Conservation (phyloP, 2,329 filamentous ascomycete species). For the Periglandula ipomoeae region DNA sequence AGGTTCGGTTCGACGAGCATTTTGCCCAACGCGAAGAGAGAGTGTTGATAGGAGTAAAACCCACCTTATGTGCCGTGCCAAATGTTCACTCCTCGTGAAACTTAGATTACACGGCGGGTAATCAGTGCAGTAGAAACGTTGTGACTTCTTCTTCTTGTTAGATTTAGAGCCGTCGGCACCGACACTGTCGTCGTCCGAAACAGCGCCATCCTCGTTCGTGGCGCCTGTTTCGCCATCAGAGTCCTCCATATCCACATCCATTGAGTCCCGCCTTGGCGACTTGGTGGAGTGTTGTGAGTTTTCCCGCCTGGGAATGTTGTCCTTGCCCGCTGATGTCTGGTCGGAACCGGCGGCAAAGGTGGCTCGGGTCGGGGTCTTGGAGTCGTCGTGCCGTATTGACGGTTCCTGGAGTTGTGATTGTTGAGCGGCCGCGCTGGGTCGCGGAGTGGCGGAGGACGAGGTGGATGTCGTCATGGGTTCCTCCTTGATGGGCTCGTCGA, state of each 20-base stretch:
- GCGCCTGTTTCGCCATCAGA: conserved; percentile 53
- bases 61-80: conserved; percentile 87
- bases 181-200: conserved; percentile 57
- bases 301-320: conserved; percentile 26
- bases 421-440: conserved; percentile 27
- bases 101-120: conserved; percentile 90
- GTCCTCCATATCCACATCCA: conserved; percentile 70
- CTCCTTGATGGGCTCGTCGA: conserved; percentile 22
- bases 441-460: conserved; percentile 20
- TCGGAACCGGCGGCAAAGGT: conserved; percentile 36
- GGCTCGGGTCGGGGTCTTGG: conserved; percentile 54
- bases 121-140: conserved; percentile 92
- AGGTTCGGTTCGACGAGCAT: too few species aligned
- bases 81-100: conserved; percentile 91
- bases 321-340: conserved; percentile 40
- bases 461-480: conserved; percentile 27
- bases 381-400: conserved; percentile 30
- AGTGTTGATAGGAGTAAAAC: conserved; percentile 1
- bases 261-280: conserved; percentile 44
- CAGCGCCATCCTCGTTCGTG: conserved; percentile 38
- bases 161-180: conserved; percentile 58
- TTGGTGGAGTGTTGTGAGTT: conserved; percentile 53
- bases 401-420: conserved; percentile 17
- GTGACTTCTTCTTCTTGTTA: conserved; percentile 91
- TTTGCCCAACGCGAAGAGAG: too few species aligned